phyloP scores from a whole-genome alignment of 2,329 filamentous ascomycete species.

The Diaporthe sp. region DNA sequence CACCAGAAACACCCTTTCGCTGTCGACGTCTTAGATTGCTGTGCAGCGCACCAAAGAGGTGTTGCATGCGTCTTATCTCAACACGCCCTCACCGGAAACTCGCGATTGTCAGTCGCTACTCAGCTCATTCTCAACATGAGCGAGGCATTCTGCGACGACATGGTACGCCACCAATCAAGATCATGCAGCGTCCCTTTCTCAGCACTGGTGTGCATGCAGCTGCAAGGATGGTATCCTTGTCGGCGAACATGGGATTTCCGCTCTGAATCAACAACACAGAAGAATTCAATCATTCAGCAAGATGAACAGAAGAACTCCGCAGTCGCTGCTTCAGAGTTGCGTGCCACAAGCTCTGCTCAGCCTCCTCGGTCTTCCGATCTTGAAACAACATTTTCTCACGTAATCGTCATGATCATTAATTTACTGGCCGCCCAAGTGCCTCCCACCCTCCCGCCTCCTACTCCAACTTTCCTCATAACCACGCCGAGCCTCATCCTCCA shows the following conservation, averaged over 20 bases:
- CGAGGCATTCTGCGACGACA: constrained; percentile 33
- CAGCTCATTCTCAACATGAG: constrained; percentile 17
- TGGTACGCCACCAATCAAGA: constrained; percentile 23
- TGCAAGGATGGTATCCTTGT: constrained; percentile 35
- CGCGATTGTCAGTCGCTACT: background rate
- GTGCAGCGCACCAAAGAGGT: background rate
- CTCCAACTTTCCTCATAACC: background rate
- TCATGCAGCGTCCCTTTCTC: constrained; percentile 26
- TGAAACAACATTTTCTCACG: constrained; percentile 8
- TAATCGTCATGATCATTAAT: background rate
- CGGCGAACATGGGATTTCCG: constrained; percentile 33
- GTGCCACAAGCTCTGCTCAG: constrained; percentile 5
- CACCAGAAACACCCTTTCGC: background rate
- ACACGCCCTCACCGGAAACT: background rate
- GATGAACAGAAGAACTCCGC: background rate
- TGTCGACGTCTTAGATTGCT: background rate
- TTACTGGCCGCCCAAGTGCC: background rate
- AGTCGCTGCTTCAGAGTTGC: background rate
- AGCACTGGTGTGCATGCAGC: constrained; percentile 7
- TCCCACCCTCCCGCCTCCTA: background rate
- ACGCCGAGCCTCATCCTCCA: constrained; percentile 31
- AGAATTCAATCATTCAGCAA: background rate
- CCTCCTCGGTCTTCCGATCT: constrained; percentile 16
- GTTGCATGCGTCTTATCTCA: constrained; percentile 28
- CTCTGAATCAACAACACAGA: background rate